Base-by-base conservation (phyloP, 352 stramenopile species). In the Phytophthora sp. region DNA sequence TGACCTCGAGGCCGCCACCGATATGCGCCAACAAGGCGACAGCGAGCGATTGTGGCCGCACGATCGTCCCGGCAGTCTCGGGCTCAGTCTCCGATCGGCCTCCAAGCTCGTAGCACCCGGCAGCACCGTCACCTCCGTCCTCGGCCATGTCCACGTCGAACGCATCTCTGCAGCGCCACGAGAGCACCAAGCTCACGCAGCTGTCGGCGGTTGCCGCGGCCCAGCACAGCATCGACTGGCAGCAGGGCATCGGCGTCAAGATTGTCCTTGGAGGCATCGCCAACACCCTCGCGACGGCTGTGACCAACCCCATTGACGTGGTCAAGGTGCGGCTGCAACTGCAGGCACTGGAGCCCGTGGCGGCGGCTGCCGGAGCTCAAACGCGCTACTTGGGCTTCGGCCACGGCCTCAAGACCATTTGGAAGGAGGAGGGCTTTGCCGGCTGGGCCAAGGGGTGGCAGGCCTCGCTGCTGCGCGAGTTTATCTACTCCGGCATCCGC, bases 401-500 rank as follows among this genome's bases (percentile, higher is more conserved):
- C 21, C 72, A 81, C 23, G 79, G 78, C 3, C 68, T 82, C 18
- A 51, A 62, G 12, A 74, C 58, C n/a, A 88, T 92, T 31, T 42
- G 78, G 17, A 41, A 45, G 3, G 73, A 88, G 30, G 84, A 92
- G 62, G 84, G 84, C 48, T 54, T 81, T 21, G 39, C 59, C 13
- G 82, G 79, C 18, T 75, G 80, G 46, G 78, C 69, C 63, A 84
- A 84, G 39, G 85, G 85, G 17, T 67, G 87, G 37, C 68, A 78
- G 46, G 77, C 85, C 12, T 84, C 81, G 20, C 50, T 90, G 27
- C 53, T 88, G 15, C 79, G 85, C 21, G 81, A 91, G 34, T 79
- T 70, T 15, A 77, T 81, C 15, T 94, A 94, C 76, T 85, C 76
- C 23, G 81, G 74, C 37, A 68, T 94, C 54, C 79, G 85, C 50